Evolutionary conservation across 2,329 filamentous ascomycete genomes (phyloP).

Genomic region (Colletotrichum sp.): DNA sequence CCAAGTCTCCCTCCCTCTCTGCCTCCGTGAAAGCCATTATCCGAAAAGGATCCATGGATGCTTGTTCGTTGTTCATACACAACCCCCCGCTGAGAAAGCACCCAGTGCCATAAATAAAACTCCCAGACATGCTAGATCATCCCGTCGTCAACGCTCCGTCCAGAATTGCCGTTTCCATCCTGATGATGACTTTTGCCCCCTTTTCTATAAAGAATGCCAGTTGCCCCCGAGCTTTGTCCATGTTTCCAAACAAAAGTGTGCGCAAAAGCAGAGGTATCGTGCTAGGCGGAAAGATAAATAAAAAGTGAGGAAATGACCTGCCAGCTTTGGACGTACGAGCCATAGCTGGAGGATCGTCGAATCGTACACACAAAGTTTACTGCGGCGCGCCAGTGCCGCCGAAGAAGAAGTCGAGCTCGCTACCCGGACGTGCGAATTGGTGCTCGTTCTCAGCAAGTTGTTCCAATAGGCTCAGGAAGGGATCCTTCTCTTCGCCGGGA

Average conservation of each 20-base stretch:
- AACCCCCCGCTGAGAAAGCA: neutral
- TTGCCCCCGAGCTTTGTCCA: neutral
- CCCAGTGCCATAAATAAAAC: neutral
- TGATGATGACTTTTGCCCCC: neutral
- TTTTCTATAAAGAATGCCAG: neutral
- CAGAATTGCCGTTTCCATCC: neutral
- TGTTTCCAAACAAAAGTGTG: neutral
- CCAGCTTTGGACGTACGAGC: neutral
- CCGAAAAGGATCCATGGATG: neutral
- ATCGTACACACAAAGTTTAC: neutral
- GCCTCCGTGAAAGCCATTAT: neutral
- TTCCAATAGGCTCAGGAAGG: conserved; percentile 79
- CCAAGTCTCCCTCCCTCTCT: neutral
- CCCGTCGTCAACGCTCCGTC: conserved; percentile 2
- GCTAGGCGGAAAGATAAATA: neutral
- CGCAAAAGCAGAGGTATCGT: conserved; percentile 3
- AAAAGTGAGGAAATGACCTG: neutral
- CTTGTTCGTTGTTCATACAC: conserved; percentile 10
- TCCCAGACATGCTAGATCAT: conserved; percentile 15
- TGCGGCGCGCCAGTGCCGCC: conserved; percentile 27
- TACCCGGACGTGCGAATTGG: conserved; percentile 60
- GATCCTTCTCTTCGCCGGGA: conserved; percentile 73
- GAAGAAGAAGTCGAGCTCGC: conserved; percentile 81
- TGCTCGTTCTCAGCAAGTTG: conserved; percentile 85
- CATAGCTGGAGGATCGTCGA: neutral